Evolutionary conservation across 495 filamentous ascomycete genomes (phyloP), one percentile per base, ranked within the genome.

Genomic region (Podospora australis): DNA sequence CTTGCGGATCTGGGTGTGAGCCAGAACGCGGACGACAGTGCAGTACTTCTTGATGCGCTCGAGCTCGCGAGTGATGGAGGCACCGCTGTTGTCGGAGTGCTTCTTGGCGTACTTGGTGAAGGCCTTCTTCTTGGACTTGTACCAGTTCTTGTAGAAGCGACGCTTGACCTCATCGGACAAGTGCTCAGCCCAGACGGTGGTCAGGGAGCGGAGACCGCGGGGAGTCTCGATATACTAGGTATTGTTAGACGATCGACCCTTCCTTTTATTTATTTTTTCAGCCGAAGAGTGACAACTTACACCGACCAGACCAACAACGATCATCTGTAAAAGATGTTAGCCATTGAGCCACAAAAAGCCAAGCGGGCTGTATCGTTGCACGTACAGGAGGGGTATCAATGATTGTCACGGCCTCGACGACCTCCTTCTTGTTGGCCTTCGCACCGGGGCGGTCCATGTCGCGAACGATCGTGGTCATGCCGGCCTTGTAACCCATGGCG

Each of bases 81-180:
- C 77, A 62, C 87, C 91, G 73, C 66, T 82, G 77, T 74, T 84
- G 72, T 95, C 90, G 58, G 94, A 86, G 84, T 97, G 88, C 82
- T 95, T 91, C 88, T 96, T 97, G 80, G 94, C 87, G 76, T 99
- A 99, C 81, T 94, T 96, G 79, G 94, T 99, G 81, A 97, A 99
- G 49, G 94, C 94, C 90, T 99, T 99, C 88, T 96, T 97, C 90
- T 99, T 99, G 80, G 80, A 86, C 81, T 94, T 95, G 87, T 99
- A 99, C 94, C 94, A 99, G 82, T 99, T 99, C 89, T 99, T 99
- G 86, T 99, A 99, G 88, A 99, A 99, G 69, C 94, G 90, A 58
- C 94, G 86, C 81, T 94, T 95, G 73, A 99, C 71, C 78, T 96
- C 94, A 72, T 99, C 94, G 74, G 84, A 85, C 69, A 99, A 72